Evolutionary conservation across 2,329 filamentous ascomycete genomes (phyloP).

Genomic region (Tolypocladium ovalisporum): DNA sequence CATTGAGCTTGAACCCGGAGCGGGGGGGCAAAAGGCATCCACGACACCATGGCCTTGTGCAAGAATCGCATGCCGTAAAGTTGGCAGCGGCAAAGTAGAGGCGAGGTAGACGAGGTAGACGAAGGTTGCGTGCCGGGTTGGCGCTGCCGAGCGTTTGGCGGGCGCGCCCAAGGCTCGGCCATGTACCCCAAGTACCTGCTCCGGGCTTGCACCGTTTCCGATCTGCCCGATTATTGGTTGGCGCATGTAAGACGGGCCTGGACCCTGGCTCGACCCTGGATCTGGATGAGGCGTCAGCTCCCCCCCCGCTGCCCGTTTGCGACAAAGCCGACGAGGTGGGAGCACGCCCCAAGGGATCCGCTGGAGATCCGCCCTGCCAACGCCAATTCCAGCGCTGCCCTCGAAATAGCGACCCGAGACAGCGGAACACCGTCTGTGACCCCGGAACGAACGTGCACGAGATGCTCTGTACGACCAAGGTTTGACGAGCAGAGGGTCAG

Average conservation of each 20-base stretch:
- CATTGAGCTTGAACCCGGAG: neutral
- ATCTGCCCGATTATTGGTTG: conserved; percentile 27
- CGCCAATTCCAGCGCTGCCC: neutral
- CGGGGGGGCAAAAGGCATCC: conserved; percentile 9
- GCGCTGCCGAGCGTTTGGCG: neutral
- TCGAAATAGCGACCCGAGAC: neutral
- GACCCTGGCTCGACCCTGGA: conserved; percentile 18
- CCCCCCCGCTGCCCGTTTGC: conserved; percentile 3
- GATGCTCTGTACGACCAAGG: neutral
- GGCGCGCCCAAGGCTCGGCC: neutral
- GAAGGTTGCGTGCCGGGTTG: neutral
- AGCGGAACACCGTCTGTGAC: neutral
- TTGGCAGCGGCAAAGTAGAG: neutral
- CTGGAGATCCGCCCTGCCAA: neutral
- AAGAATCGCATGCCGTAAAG: conserved; percentile 14
- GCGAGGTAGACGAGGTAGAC: neutral
- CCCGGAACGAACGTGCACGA: neutral
- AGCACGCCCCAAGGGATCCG: neutral
- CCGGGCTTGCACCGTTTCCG: conserved; percentile 9
- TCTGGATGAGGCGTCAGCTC: conserved; percentile 12
- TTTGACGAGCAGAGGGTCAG: neutral
- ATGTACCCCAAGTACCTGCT: conserved; percentile 5
- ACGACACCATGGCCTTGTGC: conserved; percentile 12
- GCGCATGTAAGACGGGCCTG: conserved; percentile 6
- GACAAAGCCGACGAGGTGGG: neutral